phyloP scores from a whole-genome alignment of 176 grass and related monocot genomes.

The Cocos nucifera region DNA sequence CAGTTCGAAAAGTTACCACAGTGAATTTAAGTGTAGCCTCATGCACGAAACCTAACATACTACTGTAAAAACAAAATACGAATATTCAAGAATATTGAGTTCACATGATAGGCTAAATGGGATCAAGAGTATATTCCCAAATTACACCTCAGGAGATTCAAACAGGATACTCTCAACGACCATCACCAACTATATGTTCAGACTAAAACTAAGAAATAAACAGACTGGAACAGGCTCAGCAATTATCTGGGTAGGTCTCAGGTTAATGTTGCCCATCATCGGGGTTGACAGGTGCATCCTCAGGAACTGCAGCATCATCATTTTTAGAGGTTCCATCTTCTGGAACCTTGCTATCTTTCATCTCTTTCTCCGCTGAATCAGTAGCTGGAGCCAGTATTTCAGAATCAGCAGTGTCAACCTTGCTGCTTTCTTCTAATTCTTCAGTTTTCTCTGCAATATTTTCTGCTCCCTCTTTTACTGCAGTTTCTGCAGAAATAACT shows the following conservation, averaged over 20 bases:
- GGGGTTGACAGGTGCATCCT: background rate
- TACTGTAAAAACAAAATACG: background rate
- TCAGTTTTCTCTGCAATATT: conserved; percentile 4
- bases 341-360: background rate
- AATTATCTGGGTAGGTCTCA: background rate
- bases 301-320: background rate
- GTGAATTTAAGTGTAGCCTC: too few relatives aligned
- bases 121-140: background rate
- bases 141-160: background rate
- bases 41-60: too few relatives aligned
- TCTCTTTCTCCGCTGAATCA: background rate
- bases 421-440: background rate
- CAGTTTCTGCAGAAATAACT: background rate
- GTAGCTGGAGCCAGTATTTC: background rate
- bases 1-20: too few relatives aligned
- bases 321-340: background rate
- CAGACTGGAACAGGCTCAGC: background rate
- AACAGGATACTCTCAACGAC: background rate
- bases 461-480: background rate
- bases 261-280: conserved; percentile 6
- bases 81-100: background rate
- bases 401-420: background rate
- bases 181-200: too few relatives aligned
- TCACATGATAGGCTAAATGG: background rate
- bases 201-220: too few relatives aligned